Evolutionary conservation across 1,139 yeast genomes (phyloP), one percentile per base, ranked within the genome.

Genomic region (Hyphopichia burtonii): DNA sequence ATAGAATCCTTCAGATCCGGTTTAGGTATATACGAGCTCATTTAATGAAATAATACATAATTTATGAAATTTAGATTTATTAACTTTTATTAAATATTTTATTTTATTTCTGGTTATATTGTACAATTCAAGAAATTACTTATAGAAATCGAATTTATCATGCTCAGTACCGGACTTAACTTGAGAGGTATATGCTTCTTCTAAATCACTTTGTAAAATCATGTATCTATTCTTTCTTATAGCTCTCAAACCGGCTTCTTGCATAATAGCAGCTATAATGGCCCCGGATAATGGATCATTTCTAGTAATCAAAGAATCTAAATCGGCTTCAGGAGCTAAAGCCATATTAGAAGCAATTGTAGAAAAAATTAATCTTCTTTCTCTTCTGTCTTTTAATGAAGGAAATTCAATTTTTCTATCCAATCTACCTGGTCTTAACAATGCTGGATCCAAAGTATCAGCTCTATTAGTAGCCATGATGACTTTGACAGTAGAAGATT

Each of bases 391-490:
- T 61, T 95, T 86, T 63, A 91, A 74, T 28, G 89, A 83, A 37
- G 99, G 99, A 67, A 94, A 94, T 66, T 94, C 99, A 58, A 94
- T 94, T 66, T 94, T 94, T 67, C 99, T 82, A 67, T 94, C 99
- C 65, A 93, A 83, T 76, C 99, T 86, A 52, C 99, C 99, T 3
- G 99, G 99, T 74, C 99, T 86, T 57, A 93, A 76, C 57, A 93
- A 74, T 3, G 99, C 99, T 12, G 99, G 99, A 68, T 93, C 99
- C 55, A 93, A 79, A 1, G 98, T 93, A 63, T 93, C 96, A 32
- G 97, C 96, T 74, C 99, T 86, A 68, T 93, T 93, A 10, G 99
- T 93, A 31, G 99, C 99, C 99, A 93, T 93, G 50, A 93, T 93
- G 36, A 93, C 99, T 71, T 93, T 93, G 43, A 94, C 99, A 49